Base-by-base conservation (phyloP, 768 basidiomycete genomes). In the Exidia glandulosa region DNA sequence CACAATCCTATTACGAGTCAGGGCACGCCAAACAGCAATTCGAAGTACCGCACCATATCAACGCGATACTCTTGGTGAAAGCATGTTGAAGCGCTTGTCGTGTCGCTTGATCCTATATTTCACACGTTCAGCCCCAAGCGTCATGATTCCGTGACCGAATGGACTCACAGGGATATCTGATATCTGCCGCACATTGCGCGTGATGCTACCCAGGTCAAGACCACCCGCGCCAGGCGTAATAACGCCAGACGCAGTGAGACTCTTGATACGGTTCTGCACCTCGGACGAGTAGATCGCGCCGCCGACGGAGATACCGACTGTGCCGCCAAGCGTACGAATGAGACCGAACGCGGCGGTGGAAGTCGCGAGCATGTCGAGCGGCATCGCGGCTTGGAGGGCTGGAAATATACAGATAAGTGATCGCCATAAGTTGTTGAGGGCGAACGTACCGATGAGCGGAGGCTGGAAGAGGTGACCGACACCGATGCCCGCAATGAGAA, bases 291-390 rank as follows among this genome's bases (percentile, higher is more conserved):
- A 86, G 62, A 90, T 84, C 2, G 84, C 81, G 64, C 89, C 84
- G n/a, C 88, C 87, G 47, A 88, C 66, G 0, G 89, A 77, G 59
- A 91, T 81, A 10, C 88, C 87, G 30, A 90, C 76, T 1, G 88
- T 86, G 19, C 84, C 88, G 13, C 89, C 89, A 31, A 90, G 69
- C 3, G 80, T 82, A 62, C 87, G 79, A 63, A 92, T 73, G 67
- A 93, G 85, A 27, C 81, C 80, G 66, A 86, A 87, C 0, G 83
- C 82, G 1, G 80, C 75, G 0, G 90, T 90, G 58, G 82, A 84
- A 1, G 89, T 90, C 2, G 90, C 88, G 88, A 92, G 89, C 63
- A 91, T 88, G 64, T 83, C 85, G 16, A 89, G 66, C 0, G 91
- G 91, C 90, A 94, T 94, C 1, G 90, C 85, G 1, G 89, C 88